Evolutionary conservation across 805 yeast genomes (phyloP).

Genomic region (Diddensiella santjacobensis): DNA sequence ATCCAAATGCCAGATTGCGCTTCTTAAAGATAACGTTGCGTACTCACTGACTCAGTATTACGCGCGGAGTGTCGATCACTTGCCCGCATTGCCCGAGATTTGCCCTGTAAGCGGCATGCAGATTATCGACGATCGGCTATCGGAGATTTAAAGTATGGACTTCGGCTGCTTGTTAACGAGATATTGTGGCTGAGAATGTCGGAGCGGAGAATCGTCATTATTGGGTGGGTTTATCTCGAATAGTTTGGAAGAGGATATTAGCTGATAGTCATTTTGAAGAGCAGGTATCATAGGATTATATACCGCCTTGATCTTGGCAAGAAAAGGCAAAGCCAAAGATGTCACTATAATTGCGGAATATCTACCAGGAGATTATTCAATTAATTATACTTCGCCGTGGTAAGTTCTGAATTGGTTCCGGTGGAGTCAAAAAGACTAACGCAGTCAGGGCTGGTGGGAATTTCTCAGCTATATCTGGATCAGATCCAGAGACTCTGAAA

Average conservation of each 20-base stretch:
- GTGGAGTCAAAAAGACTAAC: neutral
- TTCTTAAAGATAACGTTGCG: no score
- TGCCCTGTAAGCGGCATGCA: no score
- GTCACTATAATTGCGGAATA: conserved; percentile 61
- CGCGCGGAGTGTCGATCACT: neutral
- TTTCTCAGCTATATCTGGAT: conserved; percentile 57
- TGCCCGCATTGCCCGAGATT: neutral
- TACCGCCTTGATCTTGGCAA: conserved; percentile 50
- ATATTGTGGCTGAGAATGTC: no score
- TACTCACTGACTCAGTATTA: no score
- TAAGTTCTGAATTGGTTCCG: neutral
- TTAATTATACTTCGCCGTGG: conserved; percentile 74
- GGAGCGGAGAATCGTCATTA: no score
- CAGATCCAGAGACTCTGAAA: conserved; percentile 34
- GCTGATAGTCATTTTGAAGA: no score
- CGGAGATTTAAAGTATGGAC: no score
- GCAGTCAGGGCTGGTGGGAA: conserved; percentile 54
- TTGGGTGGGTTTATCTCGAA: neutral
- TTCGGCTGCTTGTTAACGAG: no score
- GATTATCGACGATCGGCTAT: no score
- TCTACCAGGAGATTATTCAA: conserved; percentile 75
- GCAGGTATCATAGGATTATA: conserved; percentile 67
- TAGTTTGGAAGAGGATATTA: no score
- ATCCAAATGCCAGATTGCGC: no score
- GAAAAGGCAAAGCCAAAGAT: conserved; percentile 34